Evolutionary conservation across 2,329 filamentous ascomycete genomes (phyloP), one percentile per base, ranked within the genome.

Genomic region (Clarireedia monteithiana): DNA sequence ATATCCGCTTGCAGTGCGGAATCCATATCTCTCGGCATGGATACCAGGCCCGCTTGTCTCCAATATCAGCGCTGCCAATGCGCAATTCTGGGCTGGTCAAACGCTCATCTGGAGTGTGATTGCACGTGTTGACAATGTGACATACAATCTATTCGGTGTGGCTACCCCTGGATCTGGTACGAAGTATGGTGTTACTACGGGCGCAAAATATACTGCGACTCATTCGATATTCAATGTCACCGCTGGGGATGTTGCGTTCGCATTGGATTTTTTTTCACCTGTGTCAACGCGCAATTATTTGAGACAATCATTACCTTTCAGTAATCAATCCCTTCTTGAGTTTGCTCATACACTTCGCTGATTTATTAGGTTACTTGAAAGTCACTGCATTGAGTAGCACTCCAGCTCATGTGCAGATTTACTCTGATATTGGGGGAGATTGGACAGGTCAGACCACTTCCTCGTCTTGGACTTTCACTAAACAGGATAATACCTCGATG

Each of bases 221-320:
- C 64, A 69, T 50, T 69, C 68, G 1, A 59, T 65, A 14, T 64
- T 70, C 50, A 59, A 58, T 14, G 47, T 70, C 6, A 55, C 54
- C 46, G 68, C 67, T 5, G 67, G 63, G 6, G 26, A 53, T 14
- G 62, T 63, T 4, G 61, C 58, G 2, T 63, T 71, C 42, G 63
- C 58, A 0, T 61, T 71, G 40, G 69, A 70, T 58, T 72, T 71
- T 59, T 70, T 71, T 58, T 70, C 67, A 2, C 70, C 70, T 1
- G 66, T 72, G 3, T 64, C 64, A 3, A 62, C 64, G 0, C 59
- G 59, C n/a, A 64, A 71, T 52, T 70, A 68, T 55, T 52, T 64
- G 14, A 60, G 67, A 12, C 69, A 71, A 54, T 70, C 67, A 7
- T 58, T 72, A n/a, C 69, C 69, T 24, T 71, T 69, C 26, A 68